Evolutionary conservation across 1,284 basidiomycete genomes (phyloP).

Genomic region (Trichosporon sp.): DNA sequence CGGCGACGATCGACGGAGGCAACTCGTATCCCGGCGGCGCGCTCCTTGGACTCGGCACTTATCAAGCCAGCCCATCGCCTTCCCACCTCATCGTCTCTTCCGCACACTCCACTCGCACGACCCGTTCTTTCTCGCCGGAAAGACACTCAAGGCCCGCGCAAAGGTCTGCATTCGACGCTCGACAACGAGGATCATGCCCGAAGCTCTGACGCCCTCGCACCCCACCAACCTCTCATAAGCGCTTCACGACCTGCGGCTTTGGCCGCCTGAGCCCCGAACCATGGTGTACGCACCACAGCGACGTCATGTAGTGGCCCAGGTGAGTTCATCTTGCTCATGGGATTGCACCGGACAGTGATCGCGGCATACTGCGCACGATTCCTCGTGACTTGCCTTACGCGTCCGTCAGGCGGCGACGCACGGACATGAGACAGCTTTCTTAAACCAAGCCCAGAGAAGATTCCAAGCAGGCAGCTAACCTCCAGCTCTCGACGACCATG

Average conservation of each 20-base stretch:
- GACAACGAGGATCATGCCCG: background rate
- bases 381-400: background rate
- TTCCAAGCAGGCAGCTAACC: background rate
- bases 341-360: too few species aligned
- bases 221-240: background rate
- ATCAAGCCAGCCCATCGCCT: background rate
- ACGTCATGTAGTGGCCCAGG: conserved; percentile 42
- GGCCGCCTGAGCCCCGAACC: background rate
- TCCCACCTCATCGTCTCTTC: background rate
- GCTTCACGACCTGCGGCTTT: background rate
- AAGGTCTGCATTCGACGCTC: background rate
- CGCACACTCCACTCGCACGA: too few species aligned
- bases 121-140: background rate
- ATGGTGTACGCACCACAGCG: conserved; percentile 44
- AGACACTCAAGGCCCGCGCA: background rate
- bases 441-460: too few species aligned
- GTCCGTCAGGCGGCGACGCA: background rate
- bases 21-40: background rate
- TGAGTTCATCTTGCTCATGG: conserved; percentile 12
- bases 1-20: conserved; percentile 4
- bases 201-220: background rate
- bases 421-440: background rate
- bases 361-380: too few species aligned
- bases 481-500: conserved; percentile 32
- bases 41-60: background rate